Percentiles rank a stretch among this genome's conserved stretches.
These are phyloP conservation scores for Pleurotus citrinopileatus DNA, from an alignment of 768 basidiomycete genomes.

Conservation along the genomic window DNA sequence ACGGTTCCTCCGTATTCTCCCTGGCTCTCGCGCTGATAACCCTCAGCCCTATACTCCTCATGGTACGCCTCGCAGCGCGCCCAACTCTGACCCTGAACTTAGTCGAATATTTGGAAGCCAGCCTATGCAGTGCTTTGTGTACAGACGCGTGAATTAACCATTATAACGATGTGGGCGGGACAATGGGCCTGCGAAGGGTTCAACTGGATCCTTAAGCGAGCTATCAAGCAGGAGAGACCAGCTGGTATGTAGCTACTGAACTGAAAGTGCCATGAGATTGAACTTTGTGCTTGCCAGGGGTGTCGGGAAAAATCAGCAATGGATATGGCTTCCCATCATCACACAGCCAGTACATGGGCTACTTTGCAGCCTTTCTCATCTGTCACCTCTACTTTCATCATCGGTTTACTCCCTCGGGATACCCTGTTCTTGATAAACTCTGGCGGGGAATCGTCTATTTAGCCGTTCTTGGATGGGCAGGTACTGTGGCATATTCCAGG, in stretches of 20 bases:
- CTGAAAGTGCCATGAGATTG: no score
- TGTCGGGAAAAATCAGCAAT: conserved; percentile 51
- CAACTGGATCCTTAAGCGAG: conserved; percentile 67
- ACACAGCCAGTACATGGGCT: conserved; percentile 90
- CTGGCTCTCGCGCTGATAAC: conserved; percentile 60
- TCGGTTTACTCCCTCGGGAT: conserved; percentile 56
- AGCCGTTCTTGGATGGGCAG: conserved; percentile 54
- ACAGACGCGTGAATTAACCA: conserved; percentile 74
- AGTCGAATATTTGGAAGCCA: conserved; percentile 40
- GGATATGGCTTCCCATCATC: conserved; percentile 90
- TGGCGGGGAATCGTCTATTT: conserved; percentile 47
- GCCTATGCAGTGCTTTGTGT: conserved; percentile 76
- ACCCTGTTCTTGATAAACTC: conserved; percentile 43
- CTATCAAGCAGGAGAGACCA: conserved; percentile 69
- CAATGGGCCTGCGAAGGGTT: conserved; percentile 70
- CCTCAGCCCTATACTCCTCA: conserved; percentile 67
- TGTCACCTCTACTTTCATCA: conserved; percentile 75
- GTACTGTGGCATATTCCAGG: conserved; percentile 78
- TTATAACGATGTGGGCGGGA: conserved; percentile 83
- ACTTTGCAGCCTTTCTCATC: conserved; percentile 73
- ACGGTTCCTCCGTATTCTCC: conserved; percentile 57
- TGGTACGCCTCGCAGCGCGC: conserved; percentile 42
- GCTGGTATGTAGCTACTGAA: conserved; percentile 41
- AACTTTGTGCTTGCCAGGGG: no score
- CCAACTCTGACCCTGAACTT: neutral